Evolutionary conservation across 2,329 filamentous ascomycete species (phyloP), one percentile per base, ranked within the genome.

Genomic region (Coleophoma cylindrospora): DNA sequence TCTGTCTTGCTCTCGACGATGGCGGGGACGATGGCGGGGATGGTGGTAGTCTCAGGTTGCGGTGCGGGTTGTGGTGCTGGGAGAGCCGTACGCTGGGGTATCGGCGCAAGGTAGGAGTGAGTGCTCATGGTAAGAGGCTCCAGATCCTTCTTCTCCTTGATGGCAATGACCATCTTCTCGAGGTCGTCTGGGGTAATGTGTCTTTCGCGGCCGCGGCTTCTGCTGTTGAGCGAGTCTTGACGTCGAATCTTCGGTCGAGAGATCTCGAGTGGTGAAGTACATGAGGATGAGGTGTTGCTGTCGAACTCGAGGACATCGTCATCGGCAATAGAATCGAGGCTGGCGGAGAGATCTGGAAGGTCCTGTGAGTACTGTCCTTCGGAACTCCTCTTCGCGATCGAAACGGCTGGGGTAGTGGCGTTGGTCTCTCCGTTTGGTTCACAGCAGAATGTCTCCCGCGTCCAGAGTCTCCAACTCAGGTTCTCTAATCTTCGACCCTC

Each of bases 381-480:
- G 50, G 62, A 61, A 47, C 50, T 61, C 53, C 64, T 55, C 11
- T 57, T 54, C 17, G 62, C 49, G 36, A 64, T 61, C 33, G 70
- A 66, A 54, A 70, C 68, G 3, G 70, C 67, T 41, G 70, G 63
- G 3, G 69, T 60, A 13, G 69, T 64, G 36, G 76, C 68, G 49
- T 77, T 72, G 22, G 72, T 70, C 61, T 77, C 74, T 59, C 77
- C 75, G 52, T 78, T 75, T 37, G 79, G 79, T 55, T 89, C 86
- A 70, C 87, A 91, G 71, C 91, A 95, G 62, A 96, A 90, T 11
- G 89, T 92, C 67, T 97, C 91, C 63, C 91, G 81, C 62, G 90
- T 95, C 92, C 91, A 97, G 54, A 97, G 74, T 62, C 94, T 79
- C 94, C 94, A 97, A 67, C 88, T 95, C 56, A 99, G 76, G 73